Percentiles rank a stretch among this genome's conserved stretches.
Conservation (phyloP, 352 stramenopile genomes). For the Halophytophthora batemanensis region DNA sequence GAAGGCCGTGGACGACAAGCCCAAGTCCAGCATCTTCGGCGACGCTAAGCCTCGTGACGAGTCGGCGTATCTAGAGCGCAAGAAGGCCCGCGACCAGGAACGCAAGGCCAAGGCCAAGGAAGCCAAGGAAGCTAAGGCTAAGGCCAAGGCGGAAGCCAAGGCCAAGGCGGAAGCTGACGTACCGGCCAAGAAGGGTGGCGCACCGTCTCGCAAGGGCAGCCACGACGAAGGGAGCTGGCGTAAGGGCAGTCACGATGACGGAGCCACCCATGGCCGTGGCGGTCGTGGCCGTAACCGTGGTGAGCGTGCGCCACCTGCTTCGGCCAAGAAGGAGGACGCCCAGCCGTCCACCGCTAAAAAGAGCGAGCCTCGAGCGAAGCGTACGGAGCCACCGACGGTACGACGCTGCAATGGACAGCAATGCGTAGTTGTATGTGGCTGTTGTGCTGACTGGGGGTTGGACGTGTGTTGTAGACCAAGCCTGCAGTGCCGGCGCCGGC, state of each 20-base stretch:
- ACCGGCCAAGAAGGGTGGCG: slow-evolving; percentile 3
- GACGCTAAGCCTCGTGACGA: slow-evolving; percentile 86
- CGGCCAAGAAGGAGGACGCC: slow-evolving; percentile 23
- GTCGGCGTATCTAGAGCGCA: slow-evolving; percentile 57
- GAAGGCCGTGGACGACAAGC: slow-evolving; percentile 23
- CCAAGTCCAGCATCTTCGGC: slow-evolving; percentile 74
- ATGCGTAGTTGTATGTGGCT: neutral
- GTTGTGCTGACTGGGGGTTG: neutral
- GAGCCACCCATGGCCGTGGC: slow-evolving; percentile 26
- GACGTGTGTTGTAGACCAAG: slow-evolving; percentile 31
- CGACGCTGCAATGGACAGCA: neutral
- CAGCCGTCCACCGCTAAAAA: slow-evolving; percentile 28
- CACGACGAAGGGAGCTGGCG: slow-evolving; percentile 25
- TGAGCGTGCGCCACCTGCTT: slow-evolving; percentile 13
- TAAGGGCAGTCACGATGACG: slow-evolving; percentile 52
- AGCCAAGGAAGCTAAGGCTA: slow-evolving; percentile 15
- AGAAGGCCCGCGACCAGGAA: slow-evolving; percentile 41
- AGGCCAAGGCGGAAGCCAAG: slow-evolving; percentile 24
- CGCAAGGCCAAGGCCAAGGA: slow-evolving; percentile 21
- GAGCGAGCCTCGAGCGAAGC: slow-evolving; percentile 46
- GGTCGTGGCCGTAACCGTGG: slow-evolving; percentile 24
- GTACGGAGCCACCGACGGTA: slow-evolving; percentile 42
- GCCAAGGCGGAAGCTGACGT: neutral
- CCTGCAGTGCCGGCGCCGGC: slow-evolving; percentile 40
- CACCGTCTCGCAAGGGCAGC: slow-evolving; percentile 16